phyloP scores from a whole-genome alignment of 441 rosid genomes.

The Bocquillonia castaneifolia region DNA sequence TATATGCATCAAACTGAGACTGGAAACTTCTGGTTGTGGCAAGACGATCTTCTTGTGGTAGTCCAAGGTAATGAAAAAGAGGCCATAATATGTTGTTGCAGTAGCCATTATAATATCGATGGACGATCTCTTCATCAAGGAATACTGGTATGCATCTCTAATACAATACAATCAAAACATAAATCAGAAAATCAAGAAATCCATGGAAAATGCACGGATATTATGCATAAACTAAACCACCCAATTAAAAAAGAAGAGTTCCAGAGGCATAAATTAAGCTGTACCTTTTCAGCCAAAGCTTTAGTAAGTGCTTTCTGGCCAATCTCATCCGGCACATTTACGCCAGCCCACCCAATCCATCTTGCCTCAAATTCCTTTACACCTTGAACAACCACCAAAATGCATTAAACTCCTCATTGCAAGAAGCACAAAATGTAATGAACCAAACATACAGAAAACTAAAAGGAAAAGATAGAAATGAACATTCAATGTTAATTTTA shows the following conservation, averaged over 20 bases:
- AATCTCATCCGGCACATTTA: slow-evolving; percentile 90
- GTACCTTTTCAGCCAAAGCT: slow-evolving; percentile 94
- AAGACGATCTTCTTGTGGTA: slow-evolving; percentile 99
- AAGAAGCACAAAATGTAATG: slow-evolving; percentile 14
- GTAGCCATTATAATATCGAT: slow-evolving; percentile 96
- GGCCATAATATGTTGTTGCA: slow-evolving; percentile 99
- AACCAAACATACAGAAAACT: not conserved
- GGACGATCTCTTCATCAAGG: slow-evolving; percentile 98
- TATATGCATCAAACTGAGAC: slow-evolving; percentile 94
- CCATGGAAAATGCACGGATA: not conserved
- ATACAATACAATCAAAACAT: not conserved
- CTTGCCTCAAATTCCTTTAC: slow-evolving; percentile 96
- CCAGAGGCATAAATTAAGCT: slow-evolving; percentile 9
- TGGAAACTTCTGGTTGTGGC: slow-evolving; percentile 97
- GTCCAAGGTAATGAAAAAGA: slow-evolving; percentile 90
- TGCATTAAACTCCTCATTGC: slow-evolving; percentile 27
- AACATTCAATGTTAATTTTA: too few relatives aligned
- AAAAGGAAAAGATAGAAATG: not conserved
- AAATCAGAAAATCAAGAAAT: not conserved
- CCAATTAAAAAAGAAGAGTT: not conserved
- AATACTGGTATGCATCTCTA: slow-evolving; percentile 99
- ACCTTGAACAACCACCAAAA: slow-evolving; percentile 47
- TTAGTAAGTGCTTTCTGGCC: slow-evolving; percentile 87
- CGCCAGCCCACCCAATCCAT: slow-evolving; percentile 99
- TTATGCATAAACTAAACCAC: not conserved